A percentile compares a stretch with the other conserved stretches of the same genome.
These are phyloP conservation scores for Boletus calvinii DNA, from an alignment of 1,284 basidiomycete genomes.

Conservation along the genomic window DNA sequence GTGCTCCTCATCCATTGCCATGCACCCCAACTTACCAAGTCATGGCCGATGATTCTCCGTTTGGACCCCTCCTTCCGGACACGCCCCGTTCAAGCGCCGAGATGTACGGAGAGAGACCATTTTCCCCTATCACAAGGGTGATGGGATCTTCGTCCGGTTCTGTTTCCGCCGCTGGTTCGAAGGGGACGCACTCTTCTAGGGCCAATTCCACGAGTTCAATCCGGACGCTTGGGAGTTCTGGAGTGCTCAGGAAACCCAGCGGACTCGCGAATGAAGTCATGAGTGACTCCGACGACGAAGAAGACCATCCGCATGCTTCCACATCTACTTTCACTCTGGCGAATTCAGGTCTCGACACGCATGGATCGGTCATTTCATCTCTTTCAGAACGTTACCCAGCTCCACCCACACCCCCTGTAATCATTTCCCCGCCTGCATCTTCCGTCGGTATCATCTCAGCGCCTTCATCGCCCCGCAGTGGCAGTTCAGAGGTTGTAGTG, in stretches of 20 bases:
- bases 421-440: conserved; percentile 29
- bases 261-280: conserved; percentile 20
- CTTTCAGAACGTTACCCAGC: conserved; percentile 35
- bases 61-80: conserved; percentile 33
- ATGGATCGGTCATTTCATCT: conserved; percentile 25
- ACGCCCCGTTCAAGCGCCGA: conserved; percentile 32
- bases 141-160: conserved; percentile 20
- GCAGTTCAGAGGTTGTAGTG: conserved; percentile 18
- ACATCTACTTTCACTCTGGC: neutral
- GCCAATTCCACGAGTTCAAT: conserved; percentile 17
- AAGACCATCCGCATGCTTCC: conserved; percentile 1
- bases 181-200: conserved; percentile 11
- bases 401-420: conserved; percentile 30
- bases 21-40: conserved; percentile 22
- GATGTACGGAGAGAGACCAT: conserved; percentile 30
- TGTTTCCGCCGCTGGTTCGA: conserved; percentile 7
- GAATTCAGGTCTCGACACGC: neutral
- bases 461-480: conserved; percentile 28
- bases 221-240: conserved; percentile 15
- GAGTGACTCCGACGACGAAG: conserved; percentile 1
- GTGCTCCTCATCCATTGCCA: conserved; percentile 10
- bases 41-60: conserved; percentile 28
- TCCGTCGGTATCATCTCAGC: conserved; percentile 21
- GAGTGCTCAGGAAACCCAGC: conserved; percentile 18
- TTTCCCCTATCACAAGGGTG: conserved; percentile 27